Base-by-base conservation (phyloP, 1,284 basidiomycete genomes). In the Ceratobasidium sp. region DNA sequence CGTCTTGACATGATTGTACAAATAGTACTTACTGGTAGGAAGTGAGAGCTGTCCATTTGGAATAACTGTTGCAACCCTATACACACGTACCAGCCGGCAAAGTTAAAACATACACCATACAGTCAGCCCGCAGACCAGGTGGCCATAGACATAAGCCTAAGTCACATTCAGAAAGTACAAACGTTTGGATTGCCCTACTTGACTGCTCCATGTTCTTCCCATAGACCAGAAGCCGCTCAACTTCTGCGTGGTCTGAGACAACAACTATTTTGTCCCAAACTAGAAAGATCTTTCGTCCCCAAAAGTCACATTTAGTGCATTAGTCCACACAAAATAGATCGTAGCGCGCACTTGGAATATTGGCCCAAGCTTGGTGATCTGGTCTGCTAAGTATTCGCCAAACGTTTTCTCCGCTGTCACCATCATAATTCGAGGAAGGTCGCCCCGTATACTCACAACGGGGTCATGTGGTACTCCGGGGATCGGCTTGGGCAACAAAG, bases 401-500 rank as follows among this genome's bases (percentile, higher is more conserved):
- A 69, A 69, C 14, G 41, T 47, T 43, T 32, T 69, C 14, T 18
- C 52, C 66, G 21, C n/a, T 43, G 4, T 38, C 8, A 38, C 57
- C 38, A 35, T n/a, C 14, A 54, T 54, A 23, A 69, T 55, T 4
- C 43, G 14, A 2, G 52, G 41, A 16, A 70, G 21, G 26, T 70
- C 66, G 26, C 66, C 66, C 66, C 54, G 58, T 35, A 70, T 58
- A 30, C 66, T 59, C 13, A 55, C 28, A 1, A 70, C 26, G 26
- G 66, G 54, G 16, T 70, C 58, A 32, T 70, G 66, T 3, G 66
- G 66, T 30, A 70, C 46, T 14, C 41, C 28, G 21, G 66, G 54
- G 30, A 70, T 58, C 0, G 66, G 66, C 32, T 58, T 70, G 8
- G 66, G 66, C n/a, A 46, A 38, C 26, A 70, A 18, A 41, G 54